Evolutionary conservation across 148 eudicot genomes (phyloP), one percentile per base, ranked within the genome.

Genomic region (Simmondsia chinensis): DNA sequence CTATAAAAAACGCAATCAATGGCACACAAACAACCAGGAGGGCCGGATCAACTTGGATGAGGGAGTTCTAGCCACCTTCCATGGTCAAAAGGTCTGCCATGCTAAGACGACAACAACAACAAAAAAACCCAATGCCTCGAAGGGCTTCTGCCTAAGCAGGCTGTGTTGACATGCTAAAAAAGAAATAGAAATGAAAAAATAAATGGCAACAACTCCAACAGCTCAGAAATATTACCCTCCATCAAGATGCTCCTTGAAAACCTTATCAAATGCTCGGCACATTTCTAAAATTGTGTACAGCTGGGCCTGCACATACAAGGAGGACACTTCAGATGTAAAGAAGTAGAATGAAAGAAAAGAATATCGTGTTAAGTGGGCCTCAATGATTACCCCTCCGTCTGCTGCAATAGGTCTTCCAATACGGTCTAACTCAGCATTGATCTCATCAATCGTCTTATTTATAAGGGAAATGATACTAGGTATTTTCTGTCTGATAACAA

Each of bases 251-350:
- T 93, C 99, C 70, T 71, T 93, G 50, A 93, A 93, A 23, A 86
- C 66, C 44, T 75, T 76, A 55, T 93, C 99, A 75, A 93, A 93
- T 56, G 99, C 99, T 54, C 99, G 96, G 23, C 99, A 86, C 89
- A 93, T 67, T 63, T 86, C 99, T 74, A 93, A 66, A 48, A 93
- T 93, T 17, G 94, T 93, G 61, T 82, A 93, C 25, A 93, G 64
- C 51, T 93, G 99, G 49, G 99, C 99, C 99, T 93, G 87, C 54
- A 55, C 3, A 61, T 55, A 39, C 2, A 57, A 15, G 23, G 14
- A 57, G 41, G 26, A 31, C 8, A 37, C 12, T 9, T 42, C 2
- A 18, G 8, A 33, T 13, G 31, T 17, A 6, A 33, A 17, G 20
- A 26, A 9, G 9, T 10, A 26, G 33, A 19, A 57, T 31, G 26